Percentiles rank a stretch among this genome's conserved stretches.
These are phyloP conservation scores for Rhizophagus clarus DNA, from an alignment of 192 early-diverging fungal species.

Conservation along the genomic window DNA sequence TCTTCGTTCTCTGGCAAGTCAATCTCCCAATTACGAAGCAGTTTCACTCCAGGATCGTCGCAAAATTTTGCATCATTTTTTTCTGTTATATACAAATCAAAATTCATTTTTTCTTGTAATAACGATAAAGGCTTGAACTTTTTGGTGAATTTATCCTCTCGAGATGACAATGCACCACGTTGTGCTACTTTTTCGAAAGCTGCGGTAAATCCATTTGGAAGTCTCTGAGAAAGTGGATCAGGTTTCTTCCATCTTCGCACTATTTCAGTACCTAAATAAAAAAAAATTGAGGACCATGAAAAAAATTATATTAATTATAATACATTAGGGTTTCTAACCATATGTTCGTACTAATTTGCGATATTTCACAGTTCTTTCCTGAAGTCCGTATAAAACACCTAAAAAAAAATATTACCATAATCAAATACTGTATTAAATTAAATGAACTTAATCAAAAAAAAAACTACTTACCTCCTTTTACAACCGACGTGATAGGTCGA, in stretches of 20 bases:
- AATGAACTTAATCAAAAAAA: no score
- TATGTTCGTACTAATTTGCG: no score
- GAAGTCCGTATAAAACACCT: no score
- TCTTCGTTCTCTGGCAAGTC: background rate
- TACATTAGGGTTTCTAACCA: no score
- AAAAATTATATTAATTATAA: no score
- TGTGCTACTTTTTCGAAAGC: background rate
- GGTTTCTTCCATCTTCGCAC: background rate
- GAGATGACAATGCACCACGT: background rate
- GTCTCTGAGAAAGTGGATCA: background rate
- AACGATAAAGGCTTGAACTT: background rate
- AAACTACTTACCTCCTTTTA: slow-evolving; percentile 39
- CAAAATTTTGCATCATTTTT: background rate
- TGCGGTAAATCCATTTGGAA: background rate
- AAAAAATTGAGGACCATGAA: no score
- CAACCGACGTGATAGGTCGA: slow-evolving; percentile 47
- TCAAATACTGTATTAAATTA: no score
- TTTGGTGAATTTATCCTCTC: background rate
- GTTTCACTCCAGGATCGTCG: background rate
- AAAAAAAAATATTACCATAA: no score
- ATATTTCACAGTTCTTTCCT: no score
- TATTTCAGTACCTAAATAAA: background rate
- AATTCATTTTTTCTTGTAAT: background rate
- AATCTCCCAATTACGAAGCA: background rate
- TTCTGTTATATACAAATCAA: background rate